Percentiles rank a stretch among this genome's conserved stretches.
These are phyloP conservation scores for Aspergillus nidulans DNA, from an alignment of 495 filamentous ascomycete genomes.

Conservation along the genomic window DNA sequence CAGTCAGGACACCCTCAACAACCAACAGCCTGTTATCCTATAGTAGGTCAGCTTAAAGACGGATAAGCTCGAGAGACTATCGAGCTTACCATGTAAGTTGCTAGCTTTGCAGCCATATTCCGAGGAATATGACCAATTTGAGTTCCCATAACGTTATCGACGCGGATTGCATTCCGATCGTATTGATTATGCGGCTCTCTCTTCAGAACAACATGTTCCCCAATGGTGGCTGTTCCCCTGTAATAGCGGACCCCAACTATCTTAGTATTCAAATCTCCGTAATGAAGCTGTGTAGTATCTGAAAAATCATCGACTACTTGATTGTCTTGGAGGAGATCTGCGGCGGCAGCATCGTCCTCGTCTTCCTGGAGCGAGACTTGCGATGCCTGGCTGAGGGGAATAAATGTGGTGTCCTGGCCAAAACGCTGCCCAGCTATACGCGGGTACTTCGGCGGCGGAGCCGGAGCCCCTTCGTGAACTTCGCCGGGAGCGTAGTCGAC, in stretches of 20 bases:
- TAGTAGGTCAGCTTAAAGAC: constrained; percentile 21
- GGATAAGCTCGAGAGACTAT: background rate
- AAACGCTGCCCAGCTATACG: constrained; percentile 28
- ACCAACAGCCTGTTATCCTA: constrained; percentile 49
- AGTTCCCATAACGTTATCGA: constrained; percentile 70
- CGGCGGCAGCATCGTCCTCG: constrained; percentile 39
- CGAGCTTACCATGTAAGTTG: constrained; percentile 59
- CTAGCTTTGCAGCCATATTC: constrained; percentile 61
- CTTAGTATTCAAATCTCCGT: constrained; percentile 53
- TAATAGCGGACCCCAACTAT: constrained; percentile 84
- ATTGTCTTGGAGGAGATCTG: constrained; percentile 25
- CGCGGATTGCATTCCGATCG: constrained; percentile 73
- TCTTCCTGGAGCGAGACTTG: constrained; percentile 29
- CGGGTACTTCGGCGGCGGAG: constrained; percentile 3
- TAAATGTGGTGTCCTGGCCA: constrained; percentile 31
- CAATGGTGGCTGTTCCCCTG: constrained; percentile 59
- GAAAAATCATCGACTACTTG: constrained; percentile 45
- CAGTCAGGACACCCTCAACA: constrained; percentile 64
- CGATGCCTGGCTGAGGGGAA: constrained; percentile 31
- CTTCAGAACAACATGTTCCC: constrained; percentile 64
- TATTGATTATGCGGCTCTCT: constrained; percentile 71
- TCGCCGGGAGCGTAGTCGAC: constrained; percentile 12
- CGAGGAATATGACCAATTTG: constrained; percentile 82
- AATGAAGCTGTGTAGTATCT: constrained; percentile 40
- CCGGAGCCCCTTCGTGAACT: background rate